These are phyloP conservation scores for Candida morakotiae DNA, from an alignment of 805 yeast genomes.

Conservation along the genomic window DNA sequence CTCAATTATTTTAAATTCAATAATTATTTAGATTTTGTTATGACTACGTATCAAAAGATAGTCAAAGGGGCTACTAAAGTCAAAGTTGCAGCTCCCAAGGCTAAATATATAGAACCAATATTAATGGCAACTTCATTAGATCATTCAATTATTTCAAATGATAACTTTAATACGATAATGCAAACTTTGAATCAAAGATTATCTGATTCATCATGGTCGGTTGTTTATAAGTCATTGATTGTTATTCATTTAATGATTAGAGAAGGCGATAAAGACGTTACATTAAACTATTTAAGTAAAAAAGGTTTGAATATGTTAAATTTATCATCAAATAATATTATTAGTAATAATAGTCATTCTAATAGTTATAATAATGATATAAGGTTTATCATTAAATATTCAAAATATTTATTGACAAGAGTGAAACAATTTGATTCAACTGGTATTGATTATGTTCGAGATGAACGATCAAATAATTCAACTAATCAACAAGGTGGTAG, in stretches of 20 bases:
- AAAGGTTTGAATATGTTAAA: conserved; percentile 49
- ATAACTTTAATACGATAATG: conserved; percentile 68
- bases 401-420: conserved; percentile 64
- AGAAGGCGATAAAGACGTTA: conserved; percentile 81
- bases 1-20: no score
- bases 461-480: conserved; percentile 46
- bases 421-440: conserved; percentile 66
- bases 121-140: conserved; percentile 61
- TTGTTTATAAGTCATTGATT: conserved; percentile 79
- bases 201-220: conserved; percentile 84
- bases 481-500: conserved; percentile 55
- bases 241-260: conserved; percentile 88
- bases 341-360: conserved; percentile 17
- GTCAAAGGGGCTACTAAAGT: conserved; percentile 57
- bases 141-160: conserved; percentile 28
- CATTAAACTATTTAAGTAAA: conserved; percentile 54
- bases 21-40: no score
- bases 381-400: conserved; percentile 58
- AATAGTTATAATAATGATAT: conserved; percentile 43
- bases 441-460: conserved; percentile 74
- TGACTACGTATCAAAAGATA: conserved; percentile 69
- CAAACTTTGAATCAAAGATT: conserved; percentile 57
- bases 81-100: conserved; percentile 93
- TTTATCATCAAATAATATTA: conserved; percentile 31
- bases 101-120: conserved; percentile 93